A percentile compares a stretch with the other conserved stretches of the same genome.
These are phyloP conservation scores for Myxozyma neglecta DNA, from an alignment of 805 yeast genomes.

Conservation along the genomic window DNA sequence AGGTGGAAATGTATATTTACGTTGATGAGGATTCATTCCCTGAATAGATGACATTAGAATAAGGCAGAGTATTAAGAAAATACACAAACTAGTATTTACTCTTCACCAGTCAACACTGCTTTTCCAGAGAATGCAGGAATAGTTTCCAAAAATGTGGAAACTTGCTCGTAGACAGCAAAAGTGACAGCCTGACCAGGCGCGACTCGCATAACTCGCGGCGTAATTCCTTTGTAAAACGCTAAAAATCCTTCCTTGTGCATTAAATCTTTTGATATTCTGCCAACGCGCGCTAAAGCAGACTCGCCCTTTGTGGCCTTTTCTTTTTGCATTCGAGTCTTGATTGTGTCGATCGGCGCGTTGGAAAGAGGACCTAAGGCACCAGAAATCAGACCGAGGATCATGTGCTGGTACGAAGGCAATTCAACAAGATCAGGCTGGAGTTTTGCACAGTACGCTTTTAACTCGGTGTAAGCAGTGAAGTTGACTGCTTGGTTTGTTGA, in stretches of 20 bases:
- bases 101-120: slow-evolving; percentile 23
- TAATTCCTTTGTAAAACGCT: slow-evolving; percentile 93
- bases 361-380: slow-evolving; percentile 98
- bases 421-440: slow-evolving; percentile 53
- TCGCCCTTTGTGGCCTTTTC: slow-evolving; percentile 64
- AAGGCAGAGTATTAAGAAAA: background rate
- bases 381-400: slow-evolving; percentile 82
- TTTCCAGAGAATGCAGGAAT: slow-evolving; percentile 21
- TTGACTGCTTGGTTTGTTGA: slow-evolving; percentile 98
- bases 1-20: background rate
- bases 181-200: slow-evolving; percentile 99
- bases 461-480: slow-evolving; percentile 88
- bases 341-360: slow-evolving; percentile 95
- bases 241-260: slow-evolving; percentile 84
- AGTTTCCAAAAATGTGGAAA: slow-evolving; percentile 61
- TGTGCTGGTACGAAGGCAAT: slow-evolving; percentile 93
- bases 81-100: background rate
- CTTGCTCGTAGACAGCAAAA: slow-evolving; percentile 93
- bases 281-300: slow-evolving; percentile 74
- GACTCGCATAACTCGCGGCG: slow-evolving; percentile 98
- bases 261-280: slow-evolving; percentile 75
- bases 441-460: slow-evolving; percentile 68
- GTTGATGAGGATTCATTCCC: background rate
- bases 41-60: background rate
- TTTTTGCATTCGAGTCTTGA: slow-evolving; percentile 94